Conservation (phyloP, 169 alveolate species). For the Plasmodium ovale region DNA sequence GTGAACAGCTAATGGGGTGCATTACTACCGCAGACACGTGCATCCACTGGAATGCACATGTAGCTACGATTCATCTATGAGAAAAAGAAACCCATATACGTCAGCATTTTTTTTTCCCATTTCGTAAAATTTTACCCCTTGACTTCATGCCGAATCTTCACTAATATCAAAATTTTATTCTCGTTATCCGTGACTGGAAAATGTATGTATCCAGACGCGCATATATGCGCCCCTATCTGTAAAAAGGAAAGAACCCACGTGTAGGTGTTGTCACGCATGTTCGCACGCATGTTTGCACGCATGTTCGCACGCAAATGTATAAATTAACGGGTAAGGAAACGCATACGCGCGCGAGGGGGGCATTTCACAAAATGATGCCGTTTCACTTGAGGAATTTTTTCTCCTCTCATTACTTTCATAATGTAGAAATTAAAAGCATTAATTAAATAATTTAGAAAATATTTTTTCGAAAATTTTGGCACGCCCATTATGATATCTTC, state of each 20-base stretch:
- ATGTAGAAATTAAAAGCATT: conserved; percentile 71
- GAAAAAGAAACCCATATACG: neutral
- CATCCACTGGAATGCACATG: no score
- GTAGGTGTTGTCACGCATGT: neutral
- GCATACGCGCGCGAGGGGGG: no score
- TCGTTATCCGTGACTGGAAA: conserved; percentile 49
- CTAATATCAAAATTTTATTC: conserved; percentile 67
- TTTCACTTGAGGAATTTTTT: no score
- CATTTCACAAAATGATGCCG: no score
- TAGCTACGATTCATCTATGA: neutral
- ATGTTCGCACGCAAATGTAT: neutral
- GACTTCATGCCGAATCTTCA: conserved; percentile 41
- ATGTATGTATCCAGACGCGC: conserved; percentile 71
- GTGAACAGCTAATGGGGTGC: no score
- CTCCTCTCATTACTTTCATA: conserved; percentile 16
- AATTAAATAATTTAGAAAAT: conserved; percentile 39
- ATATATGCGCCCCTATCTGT: conserved; percentile 57
- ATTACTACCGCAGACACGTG: neutral
- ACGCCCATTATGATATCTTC: conserved; percentile 68
- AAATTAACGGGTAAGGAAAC: no score
- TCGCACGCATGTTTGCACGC: neutral
- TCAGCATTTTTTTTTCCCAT: neutral
- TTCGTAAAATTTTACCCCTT: conserved; percentile 41
- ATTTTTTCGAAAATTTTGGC: conserved; percentile 59
- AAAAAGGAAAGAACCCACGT: neutral